phyloP scores from a whole-genome alignment of 2,329 filamentous ascomycete genomes.

The Aspergillus alliaceus region DNA sequence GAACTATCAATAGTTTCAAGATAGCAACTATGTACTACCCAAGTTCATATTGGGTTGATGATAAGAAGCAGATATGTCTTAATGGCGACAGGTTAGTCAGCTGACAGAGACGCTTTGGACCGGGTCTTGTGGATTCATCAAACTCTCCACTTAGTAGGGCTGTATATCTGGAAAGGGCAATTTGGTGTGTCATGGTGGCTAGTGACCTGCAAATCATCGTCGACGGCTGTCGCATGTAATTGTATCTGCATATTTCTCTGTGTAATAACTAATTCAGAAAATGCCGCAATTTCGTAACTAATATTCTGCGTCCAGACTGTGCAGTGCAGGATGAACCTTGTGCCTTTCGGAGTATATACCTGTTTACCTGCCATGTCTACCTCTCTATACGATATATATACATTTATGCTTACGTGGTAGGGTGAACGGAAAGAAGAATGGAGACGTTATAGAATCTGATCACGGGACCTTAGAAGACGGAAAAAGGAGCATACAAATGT shows the following conservation, averaged over 20 bases:
- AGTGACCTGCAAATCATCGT: conserved; percentile 23
- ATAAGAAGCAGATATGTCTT: not conserved
- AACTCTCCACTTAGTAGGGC: conserved; percentile 23
- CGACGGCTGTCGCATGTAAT: conserved; percentile 9
- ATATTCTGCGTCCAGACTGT: conserved; percentile 6
- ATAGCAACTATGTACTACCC: not conserved
- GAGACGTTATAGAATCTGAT: not conserved
- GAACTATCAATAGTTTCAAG: not conserved
- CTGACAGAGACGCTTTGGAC: conserved; percentile 11
- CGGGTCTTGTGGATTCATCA: conserved; percentile 10
- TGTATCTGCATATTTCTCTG: conserved; percentile 17
- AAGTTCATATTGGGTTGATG: not conserved
- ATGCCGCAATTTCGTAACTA: conserved; percentile 21
- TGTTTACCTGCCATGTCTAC: too few species aligned
- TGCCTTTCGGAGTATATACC: not conserved
- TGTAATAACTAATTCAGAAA: conserved; percentile 19
- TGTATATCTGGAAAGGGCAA: conserved; percentile 15
- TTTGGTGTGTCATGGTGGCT: conserved; percentile 27
- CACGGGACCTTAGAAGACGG: not conserved
- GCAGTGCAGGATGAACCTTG: not conserved
- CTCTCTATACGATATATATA: too few species aligned
- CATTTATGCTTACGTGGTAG: too few species aligned
- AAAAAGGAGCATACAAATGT: too few species aligned
- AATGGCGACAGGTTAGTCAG: conserved; percentile 11
- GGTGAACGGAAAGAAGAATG: not conserved